Evolutionary conservation across 306 rosid genomes (phyloP).

Genomic region (Styphnolobium japonicum): DNA sequence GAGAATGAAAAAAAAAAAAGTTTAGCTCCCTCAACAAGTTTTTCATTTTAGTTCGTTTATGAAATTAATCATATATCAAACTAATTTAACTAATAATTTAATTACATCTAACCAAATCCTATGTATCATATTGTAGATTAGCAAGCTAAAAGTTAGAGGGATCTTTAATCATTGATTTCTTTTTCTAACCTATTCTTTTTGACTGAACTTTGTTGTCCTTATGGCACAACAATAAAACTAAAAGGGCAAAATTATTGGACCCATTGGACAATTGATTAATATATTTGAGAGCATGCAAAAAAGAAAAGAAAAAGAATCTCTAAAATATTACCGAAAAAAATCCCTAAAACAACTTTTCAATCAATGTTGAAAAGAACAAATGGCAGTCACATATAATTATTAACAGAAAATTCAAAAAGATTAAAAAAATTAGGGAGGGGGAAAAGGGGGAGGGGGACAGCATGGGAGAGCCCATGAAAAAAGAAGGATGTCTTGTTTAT

Average conservation of each 20-base stretch:
- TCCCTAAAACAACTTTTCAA: constrained; percentile 26
- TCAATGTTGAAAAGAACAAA: constrained; percentile 37
- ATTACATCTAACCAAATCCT: too few species aligned
- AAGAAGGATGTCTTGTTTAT: constrained; percentile 56
- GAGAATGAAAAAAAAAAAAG: neutral
- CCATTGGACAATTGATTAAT: constrained; percentile 16
- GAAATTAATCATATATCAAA: too few species aligned
- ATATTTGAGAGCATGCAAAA: constrained; percentile 5
- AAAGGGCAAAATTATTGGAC: constrained; percentile 27
- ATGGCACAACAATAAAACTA: constrained; percentile 32
- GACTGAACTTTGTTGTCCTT: constrained; percentile 28
- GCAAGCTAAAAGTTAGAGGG: neutral
- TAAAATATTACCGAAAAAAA: too few species aligned
- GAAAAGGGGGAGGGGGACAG: too few species aligned
- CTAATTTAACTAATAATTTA: too few species aligned
- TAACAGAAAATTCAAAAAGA: constrained; percentile 19
- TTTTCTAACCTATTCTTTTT: constrained; percentile 30
- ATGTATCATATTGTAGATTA: neutral
- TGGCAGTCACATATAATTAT: constrained; percentile 39
- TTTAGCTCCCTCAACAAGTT: too few species aligned
- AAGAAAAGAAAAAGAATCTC: too few species aligned
- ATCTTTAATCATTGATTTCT: constrained; percentile 27
- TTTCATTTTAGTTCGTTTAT: too few species aligned
- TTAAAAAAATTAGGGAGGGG: too few species aligned
- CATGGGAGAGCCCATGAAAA: constrained; percentile 45